Conservation (phyloP, 2,329 filamentous ascomycete genomes). For the Spiromastix sp. region DNA sequence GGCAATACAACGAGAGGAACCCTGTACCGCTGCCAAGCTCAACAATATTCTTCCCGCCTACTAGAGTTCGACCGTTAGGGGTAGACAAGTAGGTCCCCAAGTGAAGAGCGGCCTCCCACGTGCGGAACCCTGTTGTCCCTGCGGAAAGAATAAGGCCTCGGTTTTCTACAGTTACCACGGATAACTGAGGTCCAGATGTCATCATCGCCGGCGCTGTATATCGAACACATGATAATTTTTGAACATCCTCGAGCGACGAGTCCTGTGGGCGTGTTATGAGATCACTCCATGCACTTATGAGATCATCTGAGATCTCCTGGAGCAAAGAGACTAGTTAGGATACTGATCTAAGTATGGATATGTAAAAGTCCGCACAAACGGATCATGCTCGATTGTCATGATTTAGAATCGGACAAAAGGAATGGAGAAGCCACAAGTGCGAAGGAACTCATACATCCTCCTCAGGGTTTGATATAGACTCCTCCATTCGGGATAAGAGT, state of each 20-base stretch:
- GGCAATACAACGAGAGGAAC: slow-evolving; percentile 53
- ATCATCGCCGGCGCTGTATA: slow-evolving; percentile 42
- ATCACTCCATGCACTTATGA: slow-evolving; percentile 58
- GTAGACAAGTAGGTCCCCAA: slow-evolving; percentile 49
- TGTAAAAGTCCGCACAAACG: slow-evolving; percentile 8
- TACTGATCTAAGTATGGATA: slow-evolving; percentile 7
- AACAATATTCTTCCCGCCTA: slow-evolving; percentile 46
- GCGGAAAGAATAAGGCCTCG: slow-evolving; percentile 47
- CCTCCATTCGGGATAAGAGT: slow-evolving; percentile 59
- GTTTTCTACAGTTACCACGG: slow-evolving; percentile 39
- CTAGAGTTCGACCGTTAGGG: slow-evolving; percentile 31
- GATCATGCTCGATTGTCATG: slow-evolving; percentile 10
- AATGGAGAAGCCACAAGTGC: too few species aligned
- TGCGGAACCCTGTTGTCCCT: slow-evolving; percentile 55
- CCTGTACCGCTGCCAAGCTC: slow-evolving; percentile 60
- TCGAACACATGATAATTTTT: slow-evolving; percentile 64
- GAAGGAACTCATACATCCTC: slow-evolving; percentile 57
- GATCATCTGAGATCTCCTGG: slow-evolving; percentile 73
- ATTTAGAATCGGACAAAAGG: slow-evolving; percentile 12
- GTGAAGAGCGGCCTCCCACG: slow-evolving; percentile 59
- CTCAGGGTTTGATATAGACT: slow-evolving; percentile 68
- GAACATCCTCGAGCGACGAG: slow-evolving; percentile 55
- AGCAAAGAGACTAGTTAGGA: slow-evolving; percentile 13
- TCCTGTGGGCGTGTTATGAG: slow-evolving; percentile 55
- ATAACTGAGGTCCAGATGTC: slow-evolving; percentile 8